Conservation (phyloP, 2,329 filamentous ascomycete species). For the Zymoseptoria pseudotritici region DNA sequence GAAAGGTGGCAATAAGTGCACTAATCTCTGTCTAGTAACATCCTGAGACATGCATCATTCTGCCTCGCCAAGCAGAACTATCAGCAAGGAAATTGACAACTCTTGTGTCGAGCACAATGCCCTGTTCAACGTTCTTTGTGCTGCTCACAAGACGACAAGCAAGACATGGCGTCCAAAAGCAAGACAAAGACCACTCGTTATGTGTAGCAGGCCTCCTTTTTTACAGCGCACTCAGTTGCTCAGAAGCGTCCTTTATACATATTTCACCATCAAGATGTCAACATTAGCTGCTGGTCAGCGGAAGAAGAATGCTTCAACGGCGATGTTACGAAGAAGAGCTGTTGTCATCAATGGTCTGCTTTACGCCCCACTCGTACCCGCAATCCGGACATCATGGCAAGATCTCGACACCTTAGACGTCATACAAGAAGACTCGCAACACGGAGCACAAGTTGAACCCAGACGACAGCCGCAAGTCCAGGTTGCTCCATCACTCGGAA, state of each 20-base stretch:
- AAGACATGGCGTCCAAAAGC: not conserved
- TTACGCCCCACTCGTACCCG: not conserved
- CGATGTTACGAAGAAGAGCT: not conserved
- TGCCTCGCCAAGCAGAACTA: not conserved
- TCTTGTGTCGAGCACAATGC: not conserved
- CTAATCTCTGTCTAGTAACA: not conserved
- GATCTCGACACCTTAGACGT: not conserved
- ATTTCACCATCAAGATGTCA: not conserved
- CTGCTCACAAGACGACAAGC: not conserved
- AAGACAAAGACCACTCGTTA: not conserved
- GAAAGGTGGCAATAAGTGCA: too few relatives aligned
- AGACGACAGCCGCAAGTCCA: not conserved
- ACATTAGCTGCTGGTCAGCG: not conserved
- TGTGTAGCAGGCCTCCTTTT: not conserved
- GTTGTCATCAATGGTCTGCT: not conserved
- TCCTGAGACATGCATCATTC: not conserved
- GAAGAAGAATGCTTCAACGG: not conserved
- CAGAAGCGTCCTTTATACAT: not conserved
- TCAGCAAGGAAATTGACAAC: not conserved
- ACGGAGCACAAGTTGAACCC: not conserved
- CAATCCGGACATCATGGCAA: not conserved
- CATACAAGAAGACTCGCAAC: not conserved
- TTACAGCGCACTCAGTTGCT: not conserved
- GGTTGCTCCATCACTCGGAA: not conserved
- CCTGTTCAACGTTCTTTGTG: not conserved